Base-by-base conservation (phyloP, 352 stramenopile genomes). In the Phytophthora fragariaefolia region DNA sequence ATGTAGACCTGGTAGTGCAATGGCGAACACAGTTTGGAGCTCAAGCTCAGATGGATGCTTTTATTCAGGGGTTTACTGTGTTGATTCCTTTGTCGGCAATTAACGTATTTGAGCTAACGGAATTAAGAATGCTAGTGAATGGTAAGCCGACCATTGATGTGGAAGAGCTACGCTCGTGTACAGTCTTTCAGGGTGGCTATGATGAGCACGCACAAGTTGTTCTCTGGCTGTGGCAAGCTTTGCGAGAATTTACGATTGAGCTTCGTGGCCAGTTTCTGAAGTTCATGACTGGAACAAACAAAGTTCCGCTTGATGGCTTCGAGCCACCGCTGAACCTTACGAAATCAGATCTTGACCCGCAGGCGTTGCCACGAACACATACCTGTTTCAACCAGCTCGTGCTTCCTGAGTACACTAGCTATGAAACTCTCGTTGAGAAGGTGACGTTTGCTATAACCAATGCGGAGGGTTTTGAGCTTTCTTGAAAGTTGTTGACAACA, bases 321-420 rank as follows among this genome's bases (percentile, higher is more conserved):
- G 81, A 94, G 36, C 89, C 89, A n/a, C 87, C 87, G 17, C 71
- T 97, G 47, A 97, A 93, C 38, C 54, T 97, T 26, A 97, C 89
- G 4, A 90, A 87, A 43, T 93, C 87, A 3, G 82, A 95, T 50
- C 69, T 94, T 8, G 83, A 91, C 24, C 67, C 78, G 0, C 74
- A 79, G n/a, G 77, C 87, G 7, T 60, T 97, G 12, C 88, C 88
- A 43, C 56, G 83, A 28, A 85, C 86, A 0, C 89, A 97, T 66
- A 97, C 89, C 6, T 97, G 89, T 54, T 97, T 97, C 69, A 97
- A 97, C 60, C 89, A 97, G 61, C 79, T 97, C 10, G 88, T 97
- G 27, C 73, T 97, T 17, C 88, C 89, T 6, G 82, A 91, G 59
- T 96, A 95, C 66, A 65, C 59, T 24, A 87, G 62, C 61, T 93